Base-by-base conservation (phyloP, 257 asterid species). In the Penstemon eatonii region DNA sequence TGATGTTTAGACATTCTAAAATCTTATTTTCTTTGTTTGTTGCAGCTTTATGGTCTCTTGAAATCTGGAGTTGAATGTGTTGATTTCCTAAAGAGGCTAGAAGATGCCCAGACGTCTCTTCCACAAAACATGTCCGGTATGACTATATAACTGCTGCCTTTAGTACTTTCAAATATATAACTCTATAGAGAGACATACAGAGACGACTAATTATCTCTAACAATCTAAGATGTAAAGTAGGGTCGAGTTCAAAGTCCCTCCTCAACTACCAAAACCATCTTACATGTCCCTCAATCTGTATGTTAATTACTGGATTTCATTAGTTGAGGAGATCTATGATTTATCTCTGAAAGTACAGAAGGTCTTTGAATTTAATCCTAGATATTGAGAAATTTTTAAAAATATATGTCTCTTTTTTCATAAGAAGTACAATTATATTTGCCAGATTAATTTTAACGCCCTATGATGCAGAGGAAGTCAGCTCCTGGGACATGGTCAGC, bases 401-500 rank as follows among this genome's bases (percentile, higher is more conserved):
- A 25, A 25, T n/a, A 25, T 25, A 1, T 25, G 33, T 25, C 33
- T 25, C 2, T 25, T 25, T 25, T 25, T 25, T 25, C 33, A 0
- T 25, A 25, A 15, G 18, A 15, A 15, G 33, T 25, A 25, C 33
- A 25, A 25, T 25, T 25, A 25, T 25, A 25, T 25, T 25, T 25
- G 33, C 33, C 33, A 25, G 2, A 25, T 25, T 25, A 25, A 25
- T 0, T 25, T 25, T 25, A 25, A 25, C 33, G 58, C 69, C 60
- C 50, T 75, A 69, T 74, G 78, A 69, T 83, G 84, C 91, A 88
- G 97, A 89, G 74, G 96, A 90, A 78, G 74, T 86, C 78, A 76
- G 85, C 76, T 90, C 99, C 19, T 94, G 99, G 99, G 99, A 94
- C 83, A 83, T 94, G 80, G 89, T 94, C 78, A 82, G 75, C 54